Conservation (phyloP, 805 yeast genomes). For the Tetrapisispora pingtungensis region DNA sequence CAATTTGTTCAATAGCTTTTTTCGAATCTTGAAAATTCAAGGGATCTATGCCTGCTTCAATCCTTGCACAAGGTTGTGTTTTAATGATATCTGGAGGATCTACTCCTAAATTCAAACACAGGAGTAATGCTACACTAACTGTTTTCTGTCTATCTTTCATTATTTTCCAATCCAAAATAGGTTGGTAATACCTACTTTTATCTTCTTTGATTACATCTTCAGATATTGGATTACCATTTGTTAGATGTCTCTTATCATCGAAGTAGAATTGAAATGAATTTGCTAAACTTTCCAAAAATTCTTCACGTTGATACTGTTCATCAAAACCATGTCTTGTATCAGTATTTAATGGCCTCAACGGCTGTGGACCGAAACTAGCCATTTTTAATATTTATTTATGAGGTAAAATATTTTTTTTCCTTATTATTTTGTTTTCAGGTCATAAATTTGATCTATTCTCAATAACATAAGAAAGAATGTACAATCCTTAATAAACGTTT, state of each 20-base stretch:
- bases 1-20: slow-evolving; percentile 84
- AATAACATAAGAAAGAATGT: too few species aligned
- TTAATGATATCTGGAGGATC: slow-evolving; percentile 95
- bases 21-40: slow-evolving; percentile 69
- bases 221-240: slow-evolving; percentile 73
- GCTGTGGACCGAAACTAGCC: slow-evolving; percentile 29
- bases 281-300: slow-evolving; percentile 45
- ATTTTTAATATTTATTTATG: slow-evolving; percentile 5
- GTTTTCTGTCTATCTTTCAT: slow-evolving; percentile 88
- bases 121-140: slow-evolving; percentile 81
- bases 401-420: too few species aligned
- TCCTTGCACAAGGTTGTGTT: slow-evolving; percentile 84
- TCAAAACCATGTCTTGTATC: slow-evolving; percentile 63
- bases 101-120: slow-evolving; percentile 87
- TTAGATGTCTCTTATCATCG: slow-evolving; percentile 85
- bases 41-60: slow-evolving; percentile 94
- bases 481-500: too few species aligned
- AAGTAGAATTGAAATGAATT: slow-evolving; percentile 71
- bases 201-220: slow-evolving; percentile 41
- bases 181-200: slow-evolving; percentile 45
- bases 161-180: slow-evolving; percentile 81
- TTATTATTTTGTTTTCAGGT: too few species aligned
- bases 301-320: slow-evolving; percentile 40
- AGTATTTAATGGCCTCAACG: slow-evolving; percentile 40
- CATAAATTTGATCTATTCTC: too few species aligned